phyloP scores from a whole-genome alignment of 148 eudicot species.

The Diospyros kaki region DNA sequence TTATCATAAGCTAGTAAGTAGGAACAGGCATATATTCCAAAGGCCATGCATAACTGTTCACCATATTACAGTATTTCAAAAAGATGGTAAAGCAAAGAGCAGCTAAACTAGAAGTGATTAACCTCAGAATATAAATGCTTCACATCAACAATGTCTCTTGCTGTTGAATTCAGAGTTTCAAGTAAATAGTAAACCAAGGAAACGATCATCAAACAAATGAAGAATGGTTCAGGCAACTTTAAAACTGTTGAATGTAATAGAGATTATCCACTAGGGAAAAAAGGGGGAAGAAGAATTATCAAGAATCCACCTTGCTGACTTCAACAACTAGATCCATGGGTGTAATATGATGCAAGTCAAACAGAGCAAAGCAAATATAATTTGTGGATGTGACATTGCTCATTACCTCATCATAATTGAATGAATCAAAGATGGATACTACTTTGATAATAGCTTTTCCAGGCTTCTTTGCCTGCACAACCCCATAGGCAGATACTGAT shows the following conservation, averaged over 20 bases:
- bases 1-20: neutral
- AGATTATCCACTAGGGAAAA: neutral
- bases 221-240: neutral
- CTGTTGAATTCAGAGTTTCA: neutral
- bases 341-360: neutral
- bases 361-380: neutral
- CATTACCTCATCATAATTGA: slow-evolving; percentile 81
- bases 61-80: neutral
- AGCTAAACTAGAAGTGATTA: neutral
- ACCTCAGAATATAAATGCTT: neutral
- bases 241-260: neutral
- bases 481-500: slow-evolving; percentile 70
- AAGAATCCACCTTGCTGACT: neutral
- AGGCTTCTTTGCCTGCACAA: slow-evolving; percentile 78
- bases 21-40: neutral
- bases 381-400: slow-evolving; percentile 12
- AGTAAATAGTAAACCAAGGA: neutral
- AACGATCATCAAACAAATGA: neutral
- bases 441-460: slow-evolving; percentile 77
- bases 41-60: too few species aligned
- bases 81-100: neutral
- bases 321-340: neutral
- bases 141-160: neutral
- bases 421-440: slow-evolving; percentile 57
- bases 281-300: neutral